Base-by-base conservation (phyloP, 768 basidiomycete species). In the Leucosporidium creatinivorum region DNA sequence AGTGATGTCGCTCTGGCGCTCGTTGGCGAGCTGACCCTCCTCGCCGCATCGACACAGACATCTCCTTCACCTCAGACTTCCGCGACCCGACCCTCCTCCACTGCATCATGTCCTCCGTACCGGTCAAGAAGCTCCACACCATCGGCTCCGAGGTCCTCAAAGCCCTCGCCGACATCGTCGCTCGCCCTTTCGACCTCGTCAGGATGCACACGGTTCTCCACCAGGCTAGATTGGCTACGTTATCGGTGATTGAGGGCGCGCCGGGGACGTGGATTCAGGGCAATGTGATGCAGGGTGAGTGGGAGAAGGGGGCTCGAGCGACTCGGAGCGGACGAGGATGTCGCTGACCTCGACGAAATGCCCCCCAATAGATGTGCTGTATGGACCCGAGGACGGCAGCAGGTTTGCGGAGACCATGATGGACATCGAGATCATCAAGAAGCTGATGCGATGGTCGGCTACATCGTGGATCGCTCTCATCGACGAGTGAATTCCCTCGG, bases 141-240 rank as follows among this genome's bases (percentile, higher is more conserved):
- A 89, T 98, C 75, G 83, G 86, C 66, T 80, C 79, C 28, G 85
- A 83, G 75, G 80, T 97, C 44, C 84, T 82, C 71, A 80, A 79
- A 1, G 89, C 87, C 73, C 80, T 99, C 55, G 76, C 81, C 70
- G 83, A 84, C 47, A 87, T 97, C 62, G 84, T 83, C 18, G 74
- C 82, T 21, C 83, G 86, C 61, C 91, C 89, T 6, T 81, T 98
- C 56, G 90, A 98, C 77, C 91, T 94, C 87, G 81, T 85, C 33
- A 81, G 93, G 19, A 94, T 99, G 86, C 77, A 79, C 21, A 87
- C 89, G 85, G 82, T 93, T 30, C 85, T 99, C 52, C 84, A 86
- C 69, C 81, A 91, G 65, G 92, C 17, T 91, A 93, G 78, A 86
- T 86, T 44, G 39, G 39, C 39, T 10, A 44, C 39, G 3, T 44